Percentiles rank a stretch among this genome's conserved stretches.
phyloP scores from a whole-genome alignment of 176 grass and related monocot genomes.

The Typha latifolia region DNA sequence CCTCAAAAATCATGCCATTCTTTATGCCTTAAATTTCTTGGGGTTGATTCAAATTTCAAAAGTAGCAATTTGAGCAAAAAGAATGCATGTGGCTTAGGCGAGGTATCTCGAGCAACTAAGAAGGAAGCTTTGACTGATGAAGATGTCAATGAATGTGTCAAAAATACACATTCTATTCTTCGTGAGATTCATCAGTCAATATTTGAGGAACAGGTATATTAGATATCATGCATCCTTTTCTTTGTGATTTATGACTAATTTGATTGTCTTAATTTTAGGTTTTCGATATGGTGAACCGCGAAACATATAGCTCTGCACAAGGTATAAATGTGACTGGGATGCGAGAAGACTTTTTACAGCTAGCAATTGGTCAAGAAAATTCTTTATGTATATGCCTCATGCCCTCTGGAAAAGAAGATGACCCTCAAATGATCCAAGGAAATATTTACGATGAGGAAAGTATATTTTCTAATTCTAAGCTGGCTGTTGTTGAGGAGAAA shows the following conservation, averaged over 20 bases:
- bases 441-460: conserved; percentile 24
- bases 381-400: conserved; percentile 65
- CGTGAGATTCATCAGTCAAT: conserved; percentile 59
- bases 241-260: conserved; percentile 11
- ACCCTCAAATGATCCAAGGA: conserved; percentile 22
- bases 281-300: conserved; percentile 80
- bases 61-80: conserved; percentile 24
- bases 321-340: conserved; percentile 88
- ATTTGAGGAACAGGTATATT: conserved; percentile 74
- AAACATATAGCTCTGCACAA: conserved; percentile 51
- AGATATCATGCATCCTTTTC: conserved; percentile 7
- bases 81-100: conserved; percentile 34
- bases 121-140: conserved; percentile 35
- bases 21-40: conserved; percentile 61
- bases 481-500: conserved; percentile 40
- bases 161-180: conserved; percentile 62
- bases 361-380: conserved; percentile 79
- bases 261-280: conserved; percentile 33
- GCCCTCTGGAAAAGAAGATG: conserved; percentile 33
- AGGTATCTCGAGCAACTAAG: conserved; percentile 14
- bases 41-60: conserved; percentile 21
- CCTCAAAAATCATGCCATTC: conserved; percentile 50
- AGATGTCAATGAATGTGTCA: conserved; percentile 49
- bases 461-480: conserved; percentile 27
- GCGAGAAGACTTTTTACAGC: conserved; percentile 78